phyloP scores from a whole-genome alignment of 192 early-diverging fungal genomes.

The Coemansia sp. region DNA sequence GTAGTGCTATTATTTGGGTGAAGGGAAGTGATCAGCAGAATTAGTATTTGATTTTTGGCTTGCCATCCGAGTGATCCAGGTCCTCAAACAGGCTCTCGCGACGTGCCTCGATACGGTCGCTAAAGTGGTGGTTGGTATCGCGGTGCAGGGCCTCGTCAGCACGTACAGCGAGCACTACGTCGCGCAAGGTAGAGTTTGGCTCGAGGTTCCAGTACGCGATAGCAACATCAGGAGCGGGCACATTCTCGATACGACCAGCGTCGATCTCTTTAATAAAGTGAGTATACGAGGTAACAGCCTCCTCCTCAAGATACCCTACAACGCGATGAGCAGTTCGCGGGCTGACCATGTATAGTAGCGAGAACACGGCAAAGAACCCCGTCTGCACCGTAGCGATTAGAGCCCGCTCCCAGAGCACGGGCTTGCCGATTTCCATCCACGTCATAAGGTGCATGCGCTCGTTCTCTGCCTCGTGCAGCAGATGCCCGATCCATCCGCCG shows the following conservation, averaged over 20 bases:
- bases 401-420: conserved; percentile 59
- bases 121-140: conserved; percentile 87
- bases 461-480: conserved; percentile 92
- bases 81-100: conserved; percentile 57
- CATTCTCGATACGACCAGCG: conserved; percentile 64
- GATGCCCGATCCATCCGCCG: conserved; percentile 86
- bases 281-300: conserved; percentile 88
- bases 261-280: conserved; percentile 85
- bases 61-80: conserved; percentile 25
- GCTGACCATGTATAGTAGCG: conserved; percentile 77
- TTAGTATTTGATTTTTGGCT: conserved; percentile 40
- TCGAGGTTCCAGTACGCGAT: conserved; percentile 82
- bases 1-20: background rate
- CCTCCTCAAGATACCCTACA: conserved; percentile 91
- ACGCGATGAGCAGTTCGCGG: conserved; percentile 84
- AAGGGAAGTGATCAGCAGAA: background rate
- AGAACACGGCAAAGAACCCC: conserved; percentile 88
- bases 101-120: conserved; percentile 59
- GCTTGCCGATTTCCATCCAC: conserved; percentile 73
- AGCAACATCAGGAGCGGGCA: conserved; percentile 80
- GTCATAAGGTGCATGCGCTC: conserved; percentile 75
- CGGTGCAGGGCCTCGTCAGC: conserved; percentile 88
- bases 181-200: conserved; percentile 65
- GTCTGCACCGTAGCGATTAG: conserved; percentile 79
- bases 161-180: conserved; percentile 83